A percentile compares a stretch with the other conserved stretches of the same genome.
phyloP scores from a whole-genome alignment of 1,284 basidiomycete genomes.

The Papiliotrema laurentii region DNA sequence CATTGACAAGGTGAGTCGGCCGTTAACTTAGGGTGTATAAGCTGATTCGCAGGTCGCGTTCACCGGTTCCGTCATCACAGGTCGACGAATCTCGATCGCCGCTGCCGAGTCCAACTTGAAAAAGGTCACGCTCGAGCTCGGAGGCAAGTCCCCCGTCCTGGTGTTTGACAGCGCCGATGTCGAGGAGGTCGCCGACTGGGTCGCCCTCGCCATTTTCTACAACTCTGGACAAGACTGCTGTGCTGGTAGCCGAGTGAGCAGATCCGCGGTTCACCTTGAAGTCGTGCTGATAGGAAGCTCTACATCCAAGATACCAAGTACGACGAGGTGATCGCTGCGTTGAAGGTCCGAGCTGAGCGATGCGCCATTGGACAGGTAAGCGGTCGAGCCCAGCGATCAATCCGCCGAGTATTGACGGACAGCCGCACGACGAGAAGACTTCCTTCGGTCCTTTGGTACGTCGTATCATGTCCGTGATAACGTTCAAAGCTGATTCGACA shows the following conservation, averaged over 20 bases:
- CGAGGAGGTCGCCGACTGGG: constrained; percentile 67
- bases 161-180: constrained; percentile 51
- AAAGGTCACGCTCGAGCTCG: constrained; percentile 56
- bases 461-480: constrained; percentile 65
- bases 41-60: constrained; percentile 39
- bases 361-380: too few species aligned
- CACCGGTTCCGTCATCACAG: constrained; percentile 65
- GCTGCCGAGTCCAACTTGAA: constrained; percentile 82
- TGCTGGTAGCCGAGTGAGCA: constrained; percentile 54
- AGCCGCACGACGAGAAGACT: too few species aligned
- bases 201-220: constrained; percentile 33
- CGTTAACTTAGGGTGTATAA: neutral
- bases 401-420: too few species aligned
- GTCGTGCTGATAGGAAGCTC: too few species aligned
- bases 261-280: too few species aligned
- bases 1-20: constrained; percentile 61
- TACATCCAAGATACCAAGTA: constrained; percentile 76
- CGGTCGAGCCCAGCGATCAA: too few species aligned
- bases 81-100: constrained; percentile 77
- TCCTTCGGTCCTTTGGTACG: constrained; percentile 61
- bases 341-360: too few species aligned
- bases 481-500: constrained; percentile 75
- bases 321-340: constrained; percentile 74
- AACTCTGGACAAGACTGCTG: constrained; percentile 39
- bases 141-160: constrained; percentile 52